Base-by-base conservation (phyloP, 768 basidiomycete species). In the Mycena pura region DNA sequence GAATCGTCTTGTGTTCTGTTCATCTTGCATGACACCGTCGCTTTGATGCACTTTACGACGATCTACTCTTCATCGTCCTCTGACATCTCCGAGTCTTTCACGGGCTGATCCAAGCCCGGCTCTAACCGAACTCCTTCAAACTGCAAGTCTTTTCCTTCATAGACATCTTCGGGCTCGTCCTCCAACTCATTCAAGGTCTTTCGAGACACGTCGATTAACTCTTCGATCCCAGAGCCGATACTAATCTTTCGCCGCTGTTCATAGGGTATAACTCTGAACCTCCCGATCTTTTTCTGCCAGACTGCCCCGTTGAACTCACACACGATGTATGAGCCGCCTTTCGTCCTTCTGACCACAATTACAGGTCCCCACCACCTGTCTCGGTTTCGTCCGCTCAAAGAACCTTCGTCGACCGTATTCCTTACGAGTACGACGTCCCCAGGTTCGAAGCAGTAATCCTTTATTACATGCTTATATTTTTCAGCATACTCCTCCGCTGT, bases 321-420 rank as follows among this genome's bases (percentile, higher is more conserved):
- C 3, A 64, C 57, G 27, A 60, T 60, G 32, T 60, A 64, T 7
- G 57, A 40, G 2, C 63, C 63, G 6, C 59, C 63, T 34, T 40
- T 54, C 10, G 63, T 67, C 15, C 62, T 49, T 29, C 62, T 24
- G 7, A 70, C 59, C 3, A 74, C 64, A 17, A 66, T 50, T 28
- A 64, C 60, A 0, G 72, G 73, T 7, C 71, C 72, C 43, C 70
- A 62, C 53, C 73, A 74, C 3, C 64, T 47, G n/a, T 56, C 54
- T 9, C 50, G 54, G 3, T 63, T 62, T 24, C 72, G 67, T 1
- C 53, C 29, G 25, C 67, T 64, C 10, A 69, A 39, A 1, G 69
- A 62, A 13, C 50, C 63, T 24, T 73, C 69, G 66, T 68, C 46
- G 69, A 49, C 60, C 3, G 60, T 61, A 19, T 61, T 75, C 9